Evolutionary conservation across 805 yeast genomes (phyloP), one percentile per base, ranked within the genome.

Genomic region (Wickerhamiella brachini): DNA sequence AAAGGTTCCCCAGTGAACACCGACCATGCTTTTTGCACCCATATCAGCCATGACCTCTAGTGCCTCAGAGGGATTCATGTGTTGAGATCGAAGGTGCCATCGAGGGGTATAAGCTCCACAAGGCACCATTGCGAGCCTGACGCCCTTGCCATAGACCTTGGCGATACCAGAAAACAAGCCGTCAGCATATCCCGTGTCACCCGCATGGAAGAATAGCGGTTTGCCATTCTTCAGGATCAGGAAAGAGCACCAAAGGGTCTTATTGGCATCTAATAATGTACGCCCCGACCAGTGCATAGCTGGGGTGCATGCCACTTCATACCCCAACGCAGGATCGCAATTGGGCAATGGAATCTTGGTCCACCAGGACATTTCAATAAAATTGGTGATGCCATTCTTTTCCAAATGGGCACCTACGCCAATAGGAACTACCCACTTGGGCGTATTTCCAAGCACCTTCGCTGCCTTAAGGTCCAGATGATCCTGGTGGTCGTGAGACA

Each of bases 1-100:
- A 67, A 88, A 90, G 0, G 97, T 90, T 0, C 97, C 97, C 95
- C 96, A 90, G 66, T 90, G 97, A 31, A 90, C 87, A 1, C 97
- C 97, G 49, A 83, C 76, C 67, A 85, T 77, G 54, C 74, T 76
- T 51, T 73, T 65, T 1, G 85, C 79, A 5, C 74, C 68, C 52
- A 87, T 60, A 55, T 82, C 85, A 15, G 73, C 61, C 75, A 80
- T 80, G 3, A 88, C 81, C 54, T 77, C 70, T 2, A 85, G 55
- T 10, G 89, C 80, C 60, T 90, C 97, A 39, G 68, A 72, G 0
- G 97, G 97, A 48, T 80, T 79, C 47, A 82, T 84, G 62, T 90
- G 97, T 58, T 95, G 76, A 3, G 96, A 90, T 52, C 77, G 76
- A 61, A 90, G 89, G 61, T 89, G 97, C 95, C 95, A 86, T 59